Evolutionary conservation across 805 yeast species (phyloP).

Genomic region (Ogataea pini): DNA sequence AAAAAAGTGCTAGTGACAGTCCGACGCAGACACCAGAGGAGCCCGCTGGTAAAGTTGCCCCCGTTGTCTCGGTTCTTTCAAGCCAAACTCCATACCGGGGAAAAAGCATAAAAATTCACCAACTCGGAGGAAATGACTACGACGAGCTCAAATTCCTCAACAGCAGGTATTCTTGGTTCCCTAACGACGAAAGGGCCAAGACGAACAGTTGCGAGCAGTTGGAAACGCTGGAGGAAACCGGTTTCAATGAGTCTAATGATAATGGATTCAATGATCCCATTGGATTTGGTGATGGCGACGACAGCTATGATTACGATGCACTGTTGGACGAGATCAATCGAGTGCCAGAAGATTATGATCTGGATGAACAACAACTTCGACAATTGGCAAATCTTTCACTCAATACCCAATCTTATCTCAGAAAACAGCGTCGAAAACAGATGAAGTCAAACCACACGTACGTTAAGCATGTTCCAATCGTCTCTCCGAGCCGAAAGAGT

Average conservation of each 20-base stretch:
- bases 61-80: neutral
- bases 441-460: slow-evolving; percentile 8
- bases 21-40: no score
- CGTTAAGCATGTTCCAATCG: neutral
- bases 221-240: neutral
- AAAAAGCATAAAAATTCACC: slow-evolving; percentile 23
- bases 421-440: slow-evolving; percentile 13
- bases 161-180: slow-evolving; percentile 32
- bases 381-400: slow-evolving; percentile 3
- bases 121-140: slow-evolving; percentile 14
- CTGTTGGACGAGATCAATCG: slow-evolving; percentile 38
- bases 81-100: neutral
- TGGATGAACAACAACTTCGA: slow-evolving; percentile 16
- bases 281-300: neutral
- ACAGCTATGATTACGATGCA: slow-evolving; percentile 17
- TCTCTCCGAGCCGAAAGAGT: neutral
- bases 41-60: no score
- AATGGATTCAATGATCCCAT: no score
- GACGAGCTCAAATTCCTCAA: slow-evolving; percentile 25
- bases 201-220: neutral
- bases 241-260: no score
- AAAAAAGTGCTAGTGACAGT: neutral
- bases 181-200: slow-evolving; percentile 25
- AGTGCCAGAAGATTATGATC: slow-evolving; percentile 40
- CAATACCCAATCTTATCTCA: slow-evolving; percentile 1